phyloP scores from a whole-genome alignment of 2,329 filamentous ascomycete species.

The Epichloe sylvatica region DNA sequence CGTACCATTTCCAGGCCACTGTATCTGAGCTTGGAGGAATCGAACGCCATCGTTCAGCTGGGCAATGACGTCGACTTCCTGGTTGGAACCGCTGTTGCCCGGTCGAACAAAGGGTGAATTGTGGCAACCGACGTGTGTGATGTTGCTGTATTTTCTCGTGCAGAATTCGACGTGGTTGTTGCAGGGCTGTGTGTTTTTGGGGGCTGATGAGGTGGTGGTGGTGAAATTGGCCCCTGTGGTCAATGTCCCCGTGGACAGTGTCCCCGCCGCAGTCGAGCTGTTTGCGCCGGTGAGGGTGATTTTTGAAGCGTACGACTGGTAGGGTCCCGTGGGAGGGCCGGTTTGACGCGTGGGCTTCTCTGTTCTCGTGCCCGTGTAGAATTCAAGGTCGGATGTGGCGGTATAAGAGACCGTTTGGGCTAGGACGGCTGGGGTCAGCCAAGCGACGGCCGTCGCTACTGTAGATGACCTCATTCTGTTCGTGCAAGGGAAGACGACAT shows the following conservation, averaged over 20 bases:
- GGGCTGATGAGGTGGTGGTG: conserved; percentile 22
- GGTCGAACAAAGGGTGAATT: conserved; percentile 64
- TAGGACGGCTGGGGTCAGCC: conserved; percentile 12
- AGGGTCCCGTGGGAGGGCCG: conserved; percentile 29
- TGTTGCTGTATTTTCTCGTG: conserved; percentile 62
- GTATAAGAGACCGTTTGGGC: conserved; percentile 17
- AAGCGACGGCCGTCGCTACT: conserved; percentile 3
- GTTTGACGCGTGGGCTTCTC: conserved; percentile 23
- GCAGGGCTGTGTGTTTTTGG: conserved; percentile 64
- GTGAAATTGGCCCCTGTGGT: conserved; percentile 25
- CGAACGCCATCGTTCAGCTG: conserved; percentile 69
- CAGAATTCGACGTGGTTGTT: conserved; percentile 71
- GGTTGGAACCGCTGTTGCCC: conserved; percentile 65
- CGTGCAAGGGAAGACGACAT: not conserved
- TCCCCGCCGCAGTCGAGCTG: conserved; percentile 21
- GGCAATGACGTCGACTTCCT: conserved; percentile 48
- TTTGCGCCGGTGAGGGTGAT: conserved; percentile 25
- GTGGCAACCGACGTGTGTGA: conserved; percentile 64
- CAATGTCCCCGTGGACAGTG: conserved; percentile 23
- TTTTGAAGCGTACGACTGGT: conserved; percentile 29
- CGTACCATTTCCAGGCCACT: conserved; percentile 36
- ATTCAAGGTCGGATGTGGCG: conserved; percentile 21
- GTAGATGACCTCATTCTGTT: conserved; percentile 13
- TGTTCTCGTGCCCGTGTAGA: conserved; percentile 24
- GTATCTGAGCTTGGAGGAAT: conserved; percentile 50